phyloP scores from a whole-genome alignment of 306 rosid species.

The Cucumis sativus region Cucumber_9930_V3 NC_026661.2:8603501-8604000 shows the following conservation, averaged over 20 bases:
- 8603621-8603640: slow-evolving; percentile 14
- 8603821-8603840: slow-evolving; percentile 83
- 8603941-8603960: slow-evolving; percentile 94
- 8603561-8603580: neutral
- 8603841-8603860: slow-evolving; percentile 95
- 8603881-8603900: slow-evolving; percentile 65
- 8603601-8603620: neutral
- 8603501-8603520: slow-evolving; percentile 87
- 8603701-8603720: slow-evolving; percentile 78
- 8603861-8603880: slow-evolving; percentile 81
- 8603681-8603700: slow-evolving; percentile 48
- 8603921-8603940: slow-evolving; percentile 47
- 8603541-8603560: neutral
- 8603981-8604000: slow-evolving; percentile 77
- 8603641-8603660: slow-evolving; percentile 82
- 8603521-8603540: slow-evolving; percentile 63
- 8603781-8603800: slow-evolving; percentile 69
- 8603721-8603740: slow-evolving; percentile 77
- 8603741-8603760: slow-evolving; percentile 58
- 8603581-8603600: neutral
- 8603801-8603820: slow-evolving; percentile 89
- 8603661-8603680: slow-evolving; percentile 64
- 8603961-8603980: slow-evolving; percentile 92
- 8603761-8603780: slow-evolving; percentile 73
- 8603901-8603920: slow-evolving; percentile 60